These are phyloP conservation scores for Choanephora cucurbitarum DNA, from an alignment of 371 early-diverging fungal genomes.

Conservation along the genomic window DNA sequence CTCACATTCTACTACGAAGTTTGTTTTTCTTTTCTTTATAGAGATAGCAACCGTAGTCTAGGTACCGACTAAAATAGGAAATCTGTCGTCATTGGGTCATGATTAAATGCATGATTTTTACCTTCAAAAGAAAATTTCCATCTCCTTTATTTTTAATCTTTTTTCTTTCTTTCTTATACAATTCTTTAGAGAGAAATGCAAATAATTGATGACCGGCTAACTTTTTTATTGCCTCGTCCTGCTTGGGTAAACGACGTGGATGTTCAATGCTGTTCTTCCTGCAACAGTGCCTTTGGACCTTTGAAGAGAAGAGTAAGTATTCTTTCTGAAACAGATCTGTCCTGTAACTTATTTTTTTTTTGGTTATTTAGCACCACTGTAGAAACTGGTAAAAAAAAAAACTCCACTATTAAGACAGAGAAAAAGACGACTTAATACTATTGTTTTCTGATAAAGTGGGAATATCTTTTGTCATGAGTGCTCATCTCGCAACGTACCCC, in stretches of 20 bases:
- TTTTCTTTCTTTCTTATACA: constrained; percentile 4
- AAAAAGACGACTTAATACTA: too few relatives aligned
- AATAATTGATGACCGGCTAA: constrained; percentile 33
- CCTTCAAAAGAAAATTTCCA: too few relatives aligned
- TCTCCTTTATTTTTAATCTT: not conserved
- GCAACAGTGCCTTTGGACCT: constrained; percentile 43
- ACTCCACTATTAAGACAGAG: too few relatives aligned
- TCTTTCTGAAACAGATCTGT: not conserved
- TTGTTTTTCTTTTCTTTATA: too few relatives aligned
- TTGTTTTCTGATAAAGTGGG: constrained; percentile 42
- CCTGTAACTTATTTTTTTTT: constrained; percentile 2
- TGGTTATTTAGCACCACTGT: constrained; percentile 59
- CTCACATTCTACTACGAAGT: too few relatives aligned
- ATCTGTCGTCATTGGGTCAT: not conserved
- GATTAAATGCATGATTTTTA: not conserved
- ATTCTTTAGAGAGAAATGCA: constrained; percentile 28
- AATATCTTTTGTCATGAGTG: constrained; percentile 67
- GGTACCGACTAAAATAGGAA: not conserved
- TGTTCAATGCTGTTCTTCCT: constrained; percentile 40
- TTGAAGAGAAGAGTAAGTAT: constrained; percentile 47
- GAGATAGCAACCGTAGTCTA: not conserved
- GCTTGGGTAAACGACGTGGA: constrained; percentile 55
- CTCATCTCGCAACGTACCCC: constrained; percentile 55
- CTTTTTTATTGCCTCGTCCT: constrained; percentile 53
- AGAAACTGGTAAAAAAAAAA: constrained; percentile 72